Conservation (phyloP, 106 monocot species). For the Dactylorhiza incarnata region DNA sequence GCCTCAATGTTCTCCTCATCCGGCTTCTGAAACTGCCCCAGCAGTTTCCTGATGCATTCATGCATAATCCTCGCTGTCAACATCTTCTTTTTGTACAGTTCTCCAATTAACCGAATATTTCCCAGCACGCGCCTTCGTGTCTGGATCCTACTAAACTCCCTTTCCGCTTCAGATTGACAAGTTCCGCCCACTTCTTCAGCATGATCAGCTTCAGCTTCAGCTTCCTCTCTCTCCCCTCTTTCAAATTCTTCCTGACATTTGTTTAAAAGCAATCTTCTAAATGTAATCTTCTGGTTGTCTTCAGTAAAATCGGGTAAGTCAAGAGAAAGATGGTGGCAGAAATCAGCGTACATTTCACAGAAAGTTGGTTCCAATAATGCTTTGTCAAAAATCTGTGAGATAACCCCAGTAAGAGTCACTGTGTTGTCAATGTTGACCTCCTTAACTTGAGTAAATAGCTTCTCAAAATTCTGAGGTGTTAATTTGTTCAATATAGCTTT, state of each 20-base stretch:
- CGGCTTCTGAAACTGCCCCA: slow-evolving; percentile 53
- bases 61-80: slow-evolving; percentile 91
- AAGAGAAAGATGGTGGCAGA: slow-evolving; percentile 62
- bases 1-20: slow-evolving; percentile 89
- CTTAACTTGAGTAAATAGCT: slow-evolving; percentile 60
- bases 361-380: slow-evolving; percentile 87
- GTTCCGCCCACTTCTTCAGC: slow-evolving; percentile 66
- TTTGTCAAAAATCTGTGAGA: slow-evolving; percentile 93
- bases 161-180: slow-evolving; percentile 39
- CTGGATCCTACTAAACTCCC: slow-evolving; percentile 57
- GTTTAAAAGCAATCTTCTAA: slow-evolving; percentile 69
- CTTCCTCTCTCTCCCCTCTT: slow-evolving; percentile 65
- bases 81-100: slow-evolving; percentile 91
- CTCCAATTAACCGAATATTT: slow-evolving; percentile 88
- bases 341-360: slow-evolving; percentile 97
- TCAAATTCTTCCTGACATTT: slow-evolving; percentile 98
- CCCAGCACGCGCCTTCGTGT: slow-evolving; percentile 79
- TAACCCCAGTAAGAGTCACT: slow-evolving; percentile 59
- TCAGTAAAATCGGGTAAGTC: slow-evolving; percentile 65
- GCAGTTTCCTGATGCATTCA: slow-evolving; percentile 82
- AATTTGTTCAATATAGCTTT: slow-evolving; percentile 84
- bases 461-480: slow-evolving; percentile 85
- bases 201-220: slow-evolving; percentile 51
- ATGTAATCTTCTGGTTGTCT: slow-evolving; percentile 73
- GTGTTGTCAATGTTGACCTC: slow-evolving; percentile 65